phyloP scores from a whole-genome alignment of 116 monocot species.

The Trichopus zeylanicus region DNA sequence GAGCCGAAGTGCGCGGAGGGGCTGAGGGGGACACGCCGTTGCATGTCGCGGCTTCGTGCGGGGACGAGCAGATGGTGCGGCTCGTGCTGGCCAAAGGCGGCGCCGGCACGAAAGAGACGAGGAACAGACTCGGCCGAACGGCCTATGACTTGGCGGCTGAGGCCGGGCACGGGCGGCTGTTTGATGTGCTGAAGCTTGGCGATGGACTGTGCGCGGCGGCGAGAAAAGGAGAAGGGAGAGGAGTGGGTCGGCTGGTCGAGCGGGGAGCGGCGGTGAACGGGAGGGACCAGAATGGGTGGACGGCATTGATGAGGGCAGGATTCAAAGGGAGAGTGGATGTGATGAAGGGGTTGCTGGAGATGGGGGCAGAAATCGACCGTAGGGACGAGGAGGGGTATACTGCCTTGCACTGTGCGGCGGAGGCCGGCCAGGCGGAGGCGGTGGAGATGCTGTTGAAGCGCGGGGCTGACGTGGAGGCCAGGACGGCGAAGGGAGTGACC shows the following conservation, averaged over 20 bases:
- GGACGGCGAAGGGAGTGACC: neutral
- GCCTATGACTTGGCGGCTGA: constrained; percentile 18
- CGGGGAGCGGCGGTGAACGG: constrained; percentile 7
- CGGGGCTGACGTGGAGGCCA: constrained; percentile 4
- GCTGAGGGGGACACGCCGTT: constrained; percentile 31
- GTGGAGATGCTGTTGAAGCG: constrained; percentile 3
- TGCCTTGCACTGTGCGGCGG: constrained; percentile 6
- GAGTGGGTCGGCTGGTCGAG: neutral
- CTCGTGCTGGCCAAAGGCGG: constrained; percentile 20
- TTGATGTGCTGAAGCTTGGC: constrained; percentile 12
- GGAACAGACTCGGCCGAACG: constrained; percentile 12
- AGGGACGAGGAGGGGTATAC: constrained; percentile 13
- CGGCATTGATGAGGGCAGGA: constrained; percentile 9
- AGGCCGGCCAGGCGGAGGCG: constrained; percentile 35
- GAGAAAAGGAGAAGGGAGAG: constrained; percentile 10
- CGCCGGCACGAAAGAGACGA: constrained; percentile 27
- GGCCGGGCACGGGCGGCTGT: constrained; percentile 7
- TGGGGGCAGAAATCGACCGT: constrained; percentile 3
- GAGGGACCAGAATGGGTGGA: constrained; percentile 12
- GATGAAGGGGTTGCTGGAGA: constrained; percentile 1
- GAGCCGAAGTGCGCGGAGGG: constrained; percentile 28
- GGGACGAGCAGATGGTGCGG: constrained; percentile 32
- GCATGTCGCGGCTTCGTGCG: constrained; percentile 36
- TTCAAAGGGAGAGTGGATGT: constrained; percentile 8
- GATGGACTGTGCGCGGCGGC: constrained; percentile 9